phyloP scores from a whole-genome alignment of 495 filamentous ascomycete genomes.

The Bacidia rubella region DNA sequence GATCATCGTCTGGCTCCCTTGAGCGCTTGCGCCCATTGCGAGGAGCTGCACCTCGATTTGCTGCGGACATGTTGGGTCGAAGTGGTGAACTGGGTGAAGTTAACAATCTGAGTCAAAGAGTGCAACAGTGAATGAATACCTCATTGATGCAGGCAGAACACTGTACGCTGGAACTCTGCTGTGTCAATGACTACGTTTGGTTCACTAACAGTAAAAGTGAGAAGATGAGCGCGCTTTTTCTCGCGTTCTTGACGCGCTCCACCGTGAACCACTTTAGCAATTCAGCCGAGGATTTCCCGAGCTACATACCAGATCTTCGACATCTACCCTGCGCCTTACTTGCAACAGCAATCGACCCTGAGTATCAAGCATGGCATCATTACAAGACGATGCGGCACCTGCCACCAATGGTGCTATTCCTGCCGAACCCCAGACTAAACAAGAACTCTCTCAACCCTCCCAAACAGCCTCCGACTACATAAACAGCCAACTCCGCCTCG shows the following conservation, averaged over 20 bases:
- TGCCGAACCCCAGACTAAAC: neutral
- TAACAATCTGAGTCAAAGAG: neutral
- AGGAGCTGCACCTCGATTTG: slow-evolving; percentile 59
- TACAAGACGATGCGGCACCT: neutral
- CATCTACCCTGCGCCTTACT: too few relatives aligned
- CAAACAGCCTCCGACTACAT: slow-evolving; percentile 93
- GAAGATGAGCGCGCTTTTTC: neutral
- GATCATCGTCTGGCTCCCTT: slow-evolving; percentile 64
- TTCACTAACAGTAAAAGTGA: neutral
- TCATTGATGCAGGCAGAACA: slow-evolving; percentile 19
- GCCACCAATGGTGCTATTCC: neutral
- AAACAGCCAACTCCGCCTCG: slow-evolving; percentile 73
- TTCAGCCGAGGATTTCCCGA: neutral
- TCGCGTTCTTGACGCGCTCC: neutral
- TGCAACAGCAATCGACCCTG: neutral
- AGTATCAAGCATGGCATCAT: neutral
- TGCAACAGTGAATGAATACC: slow-evolving; percentile 11
- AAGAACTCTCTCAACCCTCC: slow-evolving; percentile 39
- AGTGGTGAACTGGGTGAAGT: slow-evolving; percentile 54
- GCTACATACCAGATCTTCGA: neutral
- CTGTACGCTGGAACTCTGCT: neutral
- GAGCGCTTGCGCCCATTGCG: slow-evolving; percentile 63
- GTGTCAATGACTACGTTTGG: neutral
- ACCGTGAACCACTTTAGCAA: slow-evolving; percentile 6
- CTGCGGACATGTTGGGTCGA: slow-evolving; percentile 68